These are phyloP conservation scores for Paxillus involutus DNA, from an alignment of 768 basidiomycete species.

Conservation along the genomic window DNA sequence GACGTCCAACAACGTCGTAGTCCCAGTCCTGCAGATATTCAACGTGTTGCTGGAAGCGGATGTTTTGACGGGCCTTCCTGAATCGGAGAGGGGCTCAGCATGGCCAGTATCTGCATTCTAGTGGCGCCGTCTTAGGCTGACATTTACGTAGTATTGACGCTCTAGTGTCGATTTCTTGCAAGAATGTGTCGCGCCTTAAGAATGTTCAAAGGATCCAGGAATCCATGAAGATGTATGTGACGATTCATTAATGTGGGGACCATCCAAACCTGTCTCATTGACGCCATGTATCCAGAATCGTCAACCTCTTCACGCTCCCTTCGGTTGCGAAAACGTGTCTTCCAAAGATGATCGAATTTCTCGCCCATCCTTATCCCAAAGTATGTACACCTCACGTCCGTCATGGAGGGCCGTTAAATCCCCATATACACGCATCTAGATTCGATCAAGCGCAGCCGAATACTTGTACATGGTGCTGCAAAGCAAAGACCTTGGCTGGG, in stretches of 20 bases:
- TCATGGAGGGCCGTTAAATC: constrained; percentile 7
- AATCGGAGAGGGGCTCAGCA: constrained; percentile 44
- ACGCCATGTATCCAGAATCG: constrained; percentile 44
- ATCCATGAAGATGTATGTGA: constrained; percentile 78
- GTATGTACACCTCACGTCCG: constrained; percentile 41
- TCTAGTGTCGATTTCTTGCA: constrained; percentile 56
- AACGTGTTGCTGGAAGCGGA: constrained; percentile 73
- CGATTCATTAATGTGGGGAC: constrained; percentile 25
- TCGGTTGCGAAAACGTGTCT: constrained; percentile 43
- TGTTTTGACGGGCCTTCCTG: constrained; percentile 48
- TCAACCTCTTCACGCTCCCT: constrained; percentile 59
- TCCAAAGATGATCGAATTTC: constrained; percentile 53
- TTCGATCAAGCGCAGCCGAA: constrained; percentile 81
- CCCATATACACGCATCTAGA: constrained; percentile 39
- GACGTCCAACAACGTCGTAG: constrained; percentile 66
- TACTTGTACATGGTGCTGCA: constrained; percentile 78
- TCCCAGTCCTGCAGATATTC: constrained; percentile 82
- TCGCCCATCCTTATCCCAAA: constrained; percentile 79
- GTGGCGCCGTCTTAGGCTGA: constrained; percentile 12
- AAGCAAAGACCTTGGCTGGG: constrained; percentile 61
- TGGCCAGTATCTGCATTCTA: constrained; percentile 42
- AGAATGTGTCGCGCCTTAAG: constrained; percentile 69
- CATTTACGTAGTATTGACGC: constrained; percentile 45
- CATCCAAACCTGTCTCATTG: constrained; percentile 14
- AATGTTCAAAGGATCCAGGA: constrained; percentile 79